Evolutionary conservation across 2,329 filamentous ascomycete genomes (phyloP).

Genomic region (Nothomitra cinnamomea): DNA sequence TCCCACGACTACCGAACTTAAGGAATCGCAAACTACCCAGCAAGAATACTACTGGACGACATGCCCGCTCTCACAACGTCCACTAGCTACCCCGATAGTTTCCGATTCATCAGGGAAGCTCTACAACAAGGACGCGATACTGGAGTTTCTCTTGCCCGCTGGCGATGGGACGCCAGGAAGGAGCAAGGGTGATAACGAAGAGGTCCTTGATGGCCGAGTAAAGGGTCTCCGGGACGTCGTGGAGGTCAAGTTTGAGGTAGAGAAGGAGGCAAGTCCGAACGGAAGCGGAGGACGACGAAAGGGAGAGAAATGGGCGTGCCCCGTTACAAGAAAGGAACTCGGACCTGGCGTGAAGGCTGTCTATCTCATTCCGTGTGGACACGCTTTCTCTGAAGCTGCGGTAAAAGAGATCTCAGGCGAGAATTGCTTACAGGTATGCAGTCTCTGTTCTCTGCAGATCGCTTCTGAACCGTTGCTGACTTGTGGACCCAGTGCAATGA

Average conservation of each 20-base stretch:
- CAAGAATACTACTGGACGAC: conserved; percentile 74
- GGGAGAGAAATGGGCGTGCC: conserved; percentile 57
- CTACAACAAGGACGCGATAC: conserved; percentile 87
- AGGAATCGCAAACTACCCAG: conserved; percentile 72
- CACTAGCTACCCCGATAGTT: conserved; percentile 58
- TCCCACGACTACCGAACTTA: conserved; percentile 69
- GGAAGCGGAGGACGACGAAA: conserved; percentile 23
- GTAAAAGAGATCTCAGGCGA: conserved; percentile 62
- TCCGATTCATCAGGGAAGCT: conserved; percentile 71
- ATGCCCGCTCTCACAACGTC: conserved; percentile 69
- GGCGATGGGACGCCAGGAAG: conserved; percentile 35
- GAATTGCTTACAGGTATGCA: conserved; percentile 36
- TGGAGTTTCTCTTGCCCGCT: conserved; percentile 46
- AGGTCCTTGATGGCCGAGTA: conserved; percentile 44
- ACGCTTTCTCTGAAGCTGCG: conserved; percentile 78
- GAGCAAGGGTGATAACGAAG: conserved; percentile 42
- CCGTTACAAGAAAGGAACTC: conserved; percentile 71
- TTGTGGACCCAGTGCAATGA: conserved; percentile 48
- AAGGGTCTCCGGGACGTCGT: conserved; percentile 74
- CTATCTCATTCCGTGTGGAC: conserved; percentile 86
- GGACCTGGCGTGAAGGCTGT: conserved; percentile 65
- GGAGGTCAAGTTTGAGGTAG: conserved; percentile 59
- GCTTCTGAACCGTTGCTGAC: not conserved
- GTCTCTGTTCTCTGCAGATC: not conserved
- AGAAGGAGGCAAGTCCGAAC: conserved; percentile 16